Evolutionary conservation across 1,284 basidiomycete genomes (phyloP), one percentile per base, ranked within the genome.

Genomic region (Ganoderma lucidum): DNA sequence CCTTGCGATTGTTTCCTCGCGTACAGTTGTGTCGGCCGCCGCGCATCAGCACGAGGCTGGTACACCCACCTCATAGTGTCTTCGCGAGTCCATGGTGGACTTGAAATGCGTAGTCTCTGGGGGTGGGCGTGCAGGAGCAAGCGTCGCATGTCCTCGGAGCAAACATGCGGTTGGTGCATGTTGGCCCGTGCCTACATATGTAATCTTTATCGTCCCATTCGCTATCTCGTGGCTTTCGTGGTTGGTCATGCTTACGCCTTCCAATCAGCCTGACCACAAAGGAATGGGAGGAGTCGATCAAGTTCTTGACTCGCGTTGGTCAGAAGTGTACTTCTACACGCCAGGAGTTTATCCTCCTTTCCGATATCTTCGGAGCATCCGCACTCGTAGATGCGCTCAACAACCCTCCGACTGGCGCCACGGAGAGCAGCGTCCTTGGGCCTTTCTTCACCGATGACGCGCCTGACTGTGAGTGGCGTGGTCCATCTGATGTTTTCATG

Each of bases 371-470:
- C 1, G 95, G 95, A 10, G 86, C 94, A 1, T 95, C 93, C 0
- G 88, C 91, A 0, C 74, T 96, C 64, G 91, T 96, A 8, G 93
- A 96, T 75, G 81, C 88, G 14, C 79, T 95, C 74, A 95, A 95
- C 81, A 91, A 96, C 77, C 90, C 91, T 4, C 87, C 87, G 60
- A 87, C 2, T 84, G 85, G 2, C 85, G 91, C 89, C 12, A 95
- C 93, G 0, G 91, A 93, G 76, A 88, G 87, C 42, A 94, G 91
- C 39, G 89, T 96, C 4, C 85, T 96, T 37, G 95, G 95, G 10
- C 95, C 95, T 2, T 96, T 96, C 83, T 93, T 88, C 77, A 94
- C 93, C 2, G 91, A 92, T 44, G 94, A 96, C 76, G 90, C 94
- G 23, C 86, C 87, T 41, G 88, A 94, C 63, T 78, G 93, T 94